Conservation (phyloP, 495 filamentous ascomycete species). For the Aspergillus carlsbadensis region DNA sequence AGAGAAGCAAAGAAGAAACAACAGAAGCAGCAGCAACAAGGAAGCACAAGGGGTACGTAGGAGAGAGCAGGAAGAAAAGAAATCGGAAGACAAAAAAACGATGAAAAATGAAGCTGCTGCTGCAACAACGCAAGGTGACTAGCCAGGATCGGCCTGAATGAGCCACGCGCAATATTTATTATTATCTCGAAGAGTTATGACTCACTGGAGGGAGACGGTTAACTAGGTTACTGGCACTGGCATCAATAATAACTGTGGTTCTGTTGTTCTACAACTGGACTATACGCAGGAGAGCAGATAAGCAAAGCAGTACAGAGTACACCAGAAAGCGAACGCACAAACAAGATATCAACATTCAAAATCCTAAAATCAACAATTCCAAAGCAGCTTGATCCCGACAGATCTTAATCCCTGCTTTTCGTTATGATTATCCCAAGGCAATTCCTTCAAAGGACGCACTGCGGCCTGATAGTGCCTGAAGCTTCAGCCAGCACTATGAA, state of each 20-base stretch:
- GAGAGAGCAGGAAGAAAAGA: conserved; percentile 9
- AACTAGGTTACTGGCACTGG: conserved; percentile 2
- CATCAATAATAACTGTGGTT: background rate
- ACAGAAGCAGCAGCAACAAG: background rate
- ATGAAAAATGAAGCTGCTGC: conserved; percentile 11
- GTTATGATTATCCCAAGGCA: conserved; percentile 7
- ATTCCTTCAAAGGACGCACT: conserved; percentile 23
- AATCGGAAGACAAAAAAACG: conserved; percentile 6
- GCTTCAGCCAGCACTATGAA: background rate
- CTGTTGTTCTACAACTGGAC: background rate
- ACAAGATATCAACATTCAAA: background rate
- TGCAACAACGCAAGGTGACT: conserved; percentile 1
- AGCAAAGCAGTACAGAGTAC: background rate
- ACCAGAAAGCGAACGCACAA: conserved; percentile 9
- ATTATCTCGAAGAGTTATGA: background rate
- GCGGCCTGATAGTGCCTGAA: conserved; percentile 35
- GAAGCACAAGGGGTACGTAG: background rate
- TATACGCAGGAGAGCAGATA: background rate
- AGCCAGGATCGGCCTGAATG: background rate
- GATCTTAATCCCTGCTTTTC: conserved; percentile 1
- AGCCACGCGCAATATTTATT: conserved; percentile 9
- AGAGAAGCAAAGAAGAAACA: conserved; percentile 6
- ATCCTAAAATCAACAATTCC: background rate
- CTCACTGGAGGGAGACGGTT: conserved; percentile 5
- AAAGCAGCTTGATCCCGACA: background rate